Evolutionary conservation across 176 grass and related monocot genomes (phyloP), one percentile per base, ranked within the genome.

Genomic region (Avena insularis): DNA sequence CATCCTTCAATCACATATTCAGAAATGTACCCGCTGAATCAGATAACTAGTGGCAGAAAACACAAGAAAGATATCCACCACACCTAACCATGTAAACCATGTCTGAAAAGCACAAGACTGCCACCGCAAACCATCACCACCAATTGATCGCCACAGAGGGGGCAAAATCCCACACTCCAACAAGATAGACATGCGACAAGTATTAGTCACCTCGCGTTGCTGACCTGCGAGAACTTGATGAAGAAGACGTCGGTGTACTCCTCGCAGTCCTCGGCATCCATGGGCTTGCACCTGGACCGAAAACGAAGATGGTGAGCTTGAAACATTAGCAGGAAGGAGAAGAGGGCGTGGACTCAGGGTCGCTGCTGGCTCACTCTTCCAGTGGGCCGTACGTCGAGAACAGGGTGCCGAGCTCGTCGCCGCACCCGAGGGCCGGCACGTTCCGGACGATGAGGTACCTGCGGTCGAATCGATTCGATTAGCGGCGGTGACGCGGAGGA

Each of bases 231-330:
- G 78, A 98, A 93, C 70, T 96, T 98, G 82, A 96, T 82, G 90
- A 95, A 96, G 91, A 87, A 96, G 75, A 98, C 97, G 82, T 98
- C 92, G 2, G 94, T 98, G 84, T 91, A 98, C 14, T 89, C 92
- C 25, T 98, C 92, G 82, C 90, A 96, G 59, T 94, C 90, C 91
- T 98, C 97, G 20, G 88, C 94, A 79, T 98, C 97, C 97, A 96
- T 98, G 57, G 97, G 97, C 68, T 92, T 99, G 83, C 94, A 98
- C 87, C 97, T 98, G 83, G 83, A 67, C 31, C 50, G 55, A 13
- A 17, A 77, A 55, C 40, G 3, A 17, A 49, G 45, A 23, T 2
- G 48, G 64, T 82, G 46, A 56, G 48, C 58, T 33, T 9, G 8
- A 1, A 56, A 19, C 36, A 51, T 43, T 47, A 51, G 33, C 10